A percentile compares a stretch with the other conserved stretches of the same genome.
Conservation (phyloP, 2,329 filamentous ascomycete species). For the Alternaria panax region DNA sequence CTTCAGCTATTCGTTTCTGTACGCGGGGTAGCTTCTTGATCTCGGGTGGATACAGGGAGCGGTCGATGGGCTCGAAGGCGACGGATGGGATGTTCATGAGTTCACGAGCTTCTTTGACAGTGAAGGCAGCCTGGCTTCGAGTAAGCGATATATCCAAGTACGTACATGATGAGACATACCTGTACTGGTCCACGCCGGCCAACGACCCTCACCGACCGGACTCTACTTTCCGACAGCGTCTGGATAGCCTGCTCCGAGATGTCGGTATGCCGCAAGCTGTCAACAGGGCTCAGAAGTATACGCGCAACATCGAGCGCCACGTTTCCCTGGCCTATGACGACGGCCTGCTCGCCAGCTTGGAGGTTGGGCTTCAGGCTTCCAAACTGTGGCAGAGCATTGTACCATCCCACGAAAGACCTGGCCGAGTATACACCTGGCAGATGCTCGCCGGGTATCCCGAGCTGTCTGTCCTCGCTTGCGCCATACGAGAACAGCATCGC, state of each 20-base stretch:
- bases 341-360: constrained; percentile 76
- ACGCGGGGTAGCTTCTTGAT: constrained; percentile 76
- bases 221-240: constrained; percentile 71
- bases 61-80: constrained; percentile 73
- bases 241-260: constrained; percentile 86
- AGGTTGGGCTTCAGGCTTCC: constrained; percentile 76
- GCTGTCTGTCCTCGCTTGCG: constrained; percentile 79
- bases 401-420: constrained; percentile 95
- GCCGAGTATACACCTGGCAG: constrained; percentile 83
- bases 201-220: constrained; percentile 85
- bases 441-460: constrained; percentile 82
- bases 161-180: constrained; percentile 55
- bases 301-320: constrained; percentile 93
- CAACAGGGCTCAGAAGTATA: constrained; percentile 79
- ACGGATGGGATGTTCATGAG: constrained; percentile 78
- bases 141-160: background rate
- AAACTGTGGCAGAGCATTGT: constrained; percentile 91
- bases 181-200: constrained; percentile 89
- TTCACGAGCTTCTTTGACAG: constrained; percentile 92
- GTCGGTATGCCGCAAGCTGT: constrained; percentile 79
- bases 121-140: constrained; percentile 77
- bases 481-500: constrained; percentile 93
- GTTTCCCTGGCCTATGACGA: constrained; percentile 94
- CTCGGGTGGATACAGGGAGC: constrained; percentile 70
- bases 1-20: constrained; percentile 77